Conservation (phyloP, 371 early-diverging fungal species). For the Lichtheimia ramosa region DNA sequence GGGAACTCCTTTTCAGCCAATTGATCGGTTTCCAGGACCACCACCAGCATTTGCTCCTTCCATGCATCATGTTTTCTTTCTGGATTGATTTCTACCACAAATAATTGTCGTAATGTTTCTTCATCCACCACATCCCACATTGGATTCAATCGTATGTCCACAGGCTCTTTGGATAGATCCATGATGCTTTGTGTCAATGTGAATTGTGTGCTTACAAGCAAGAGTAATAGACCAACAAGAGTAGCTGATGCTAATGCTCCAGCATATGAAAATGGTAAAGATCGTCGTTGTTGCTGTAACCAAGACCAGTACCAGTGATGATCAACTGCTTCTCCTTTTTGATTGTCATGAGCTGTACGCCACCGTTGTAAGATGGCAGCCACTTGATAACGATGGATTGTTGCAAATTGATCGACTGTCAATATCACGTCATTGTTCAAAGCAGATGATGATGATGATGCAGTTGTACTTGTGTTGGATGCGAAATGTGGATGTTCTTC, state of each 20-base stretch:
- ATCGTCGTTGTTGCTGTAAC: too few species aligned
- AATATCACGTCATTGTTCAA: not conserved
- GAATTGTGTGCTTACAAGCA: too few species aligned
- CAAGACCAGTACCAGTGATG: too few species aligned
- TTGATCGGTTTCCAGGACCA: not conserved
- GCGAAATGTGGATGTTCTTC: slow-evolving; percentile 4
- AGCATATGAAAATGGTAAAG: too few species aligned
- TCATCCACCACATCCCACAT: slow-evolving; percentile 10
- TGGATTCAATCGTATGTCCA: slow-evolving; percentile 3
- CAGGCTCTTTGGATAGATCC: not conserved
- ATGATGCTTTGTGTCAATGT: too few species aligned
- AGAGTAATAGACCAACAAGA: too few species aligned
- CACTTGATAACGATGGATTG: slow-evolving; percentile 5
- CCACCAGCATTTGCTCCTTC: not conserved
- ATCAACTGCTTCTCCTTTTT: too few species aligned
- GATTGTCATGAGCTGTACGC: not conserved
- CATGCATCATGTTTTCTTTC: not conserved
- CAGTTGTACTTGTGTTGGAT: not conserved
- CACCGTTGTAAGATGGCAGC: slow-evolving; percentile 5
- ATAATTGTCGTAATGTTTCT: slow-evolving; percentile 6
- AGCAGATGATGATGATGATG: not conserved
- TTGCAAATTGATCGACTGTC: slow-evolving; percentile 9
- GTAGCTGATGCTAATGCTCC: too few species aligned
- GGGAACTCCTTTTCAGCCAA: not conserved
- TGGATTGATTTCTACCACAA: slow-evolving; percentile 2